Evolutionary conservation across 1,139 yeast species (phyloP), one percentile per base, ranked within the genome.

Genomic region (Candida frijolesensis): DNA sequence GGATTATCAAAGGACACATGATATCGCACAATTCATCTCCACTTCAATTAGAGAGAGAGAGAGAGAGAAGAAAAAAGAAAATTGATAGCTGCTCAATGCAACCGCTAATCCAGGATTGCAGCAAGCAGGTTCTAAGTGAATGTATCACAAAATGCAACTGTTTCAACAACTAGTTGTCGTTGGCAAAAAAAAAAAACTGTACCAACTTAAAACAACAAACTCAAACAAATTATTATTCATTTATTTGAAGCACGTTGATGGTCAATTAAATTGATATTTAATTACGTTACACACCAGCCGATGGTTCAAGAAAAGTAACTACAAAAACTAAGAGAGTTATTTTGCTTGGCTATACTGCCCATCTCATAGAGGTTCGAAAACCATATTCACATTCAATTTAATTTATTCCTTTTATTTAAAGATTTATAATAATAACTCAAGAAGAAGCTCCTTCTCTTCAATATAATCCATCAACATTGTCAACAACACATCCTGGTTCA

Each of bases 401-500:
- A 25, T 8, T 25, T 25, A 25, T 25, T 25, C 15, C 15, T 32
- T 32, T 32, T 14, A n/a, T n/a, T 32, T 32, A 16, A 30, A 12
- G 14, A 30, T n/a, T 11, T 30, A 30, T n/a, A 30, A 30, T 11
- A 12, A 30, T 30, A 30, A 30, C 14, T 30, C 14, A 5, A 12
- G 11, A 30, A 30, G 14, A 41, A 33, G 15, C 32, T 22, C 19
- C 19, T 10, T 33, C 16, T 42, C 33, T 42, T 57, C 74, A 85
- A 62, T 85, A 85, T 68, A 87, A 73, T 41, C 77, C 75, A 49
- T 79, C 84, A 50, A 83, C 75, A 66, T 89, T 87, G 46, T 71
- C 71, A 41, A 90, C 88, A 55, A 84, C 74, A 70, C 96, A 89
- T 34, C 84, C 87, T 45, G 85, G 82, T 53, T 75, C 79, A 22